Conservation (phyloP, 495 filamentous ascomycete genomes). For the Penicillium riverlandense region DNA sequence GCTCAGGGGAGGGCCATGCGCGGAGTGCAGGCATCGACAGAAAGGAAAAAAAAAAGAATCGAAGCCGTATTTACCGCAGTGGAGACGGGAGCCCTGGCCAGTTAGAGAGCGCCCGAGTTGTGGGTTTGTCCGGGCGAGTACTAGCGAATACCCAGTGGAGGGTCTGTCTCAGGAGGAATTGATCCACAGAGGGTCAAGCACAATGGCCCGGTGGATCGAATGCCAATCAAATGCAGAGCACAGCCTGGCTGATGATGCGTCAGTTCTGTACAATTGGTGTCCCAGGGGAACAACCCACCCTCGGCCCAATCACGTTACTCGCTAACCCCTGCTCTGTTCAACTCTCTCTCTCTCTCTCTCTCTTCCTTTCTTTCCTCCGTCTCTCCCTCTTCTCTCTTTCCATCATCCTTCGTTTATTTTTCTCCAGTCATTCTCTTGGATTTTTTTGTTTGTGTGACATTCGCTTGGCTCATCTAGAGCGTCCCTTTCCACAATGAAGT, state of each 20-base stretch:
- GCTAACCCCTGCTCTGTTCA: conserved; percentile 3
- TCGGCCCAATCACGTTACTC: neutral
- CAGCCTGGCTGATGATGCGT: conserved; percentile 21
- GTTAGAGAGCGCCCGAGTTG: too few species aligned
- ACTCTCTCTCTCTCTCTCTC: conserved; percentile 10
- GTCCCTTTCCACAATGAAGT: conserved; percentile 31
- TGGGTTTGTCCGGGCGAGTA: neutral
- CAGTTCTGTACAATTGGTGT: neutral
- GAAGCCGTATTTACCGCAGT: too few species aligned
- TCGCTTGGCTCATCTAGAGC: conserved; percentile 3
- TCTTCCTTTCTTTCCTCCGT: too few species aligned
- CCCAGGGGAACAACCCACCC: neutral
- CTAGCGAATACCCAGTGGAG: conserved; percentile 4
- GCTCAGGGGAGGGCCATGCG: too few species aligned
- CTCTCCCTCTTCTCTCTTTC: conserved; percentile 1
- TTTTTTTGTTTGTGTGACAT: neutral
- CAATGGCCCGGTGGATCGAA: neutral
- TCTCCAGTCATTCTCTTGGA: conserved; percentile 13
- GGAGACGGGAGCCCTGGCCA: too few species aligned
- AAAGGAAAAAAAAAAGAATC: too few species aligned
- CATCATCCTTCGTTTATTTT: conserved; percentile 1
- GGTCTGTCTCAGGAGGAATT: conserved; percentile 1
- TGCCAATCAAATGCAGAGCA: conserved; percentile 3
- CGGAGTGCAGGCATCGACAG: too few species aligned
- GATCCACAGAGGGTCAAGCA: neutral